Percentiles rank a stretch among this genome's conserved stretches.
Conservation (phyloP, 129 eudicot genomes). For the Artemisia argyi region DNA sequence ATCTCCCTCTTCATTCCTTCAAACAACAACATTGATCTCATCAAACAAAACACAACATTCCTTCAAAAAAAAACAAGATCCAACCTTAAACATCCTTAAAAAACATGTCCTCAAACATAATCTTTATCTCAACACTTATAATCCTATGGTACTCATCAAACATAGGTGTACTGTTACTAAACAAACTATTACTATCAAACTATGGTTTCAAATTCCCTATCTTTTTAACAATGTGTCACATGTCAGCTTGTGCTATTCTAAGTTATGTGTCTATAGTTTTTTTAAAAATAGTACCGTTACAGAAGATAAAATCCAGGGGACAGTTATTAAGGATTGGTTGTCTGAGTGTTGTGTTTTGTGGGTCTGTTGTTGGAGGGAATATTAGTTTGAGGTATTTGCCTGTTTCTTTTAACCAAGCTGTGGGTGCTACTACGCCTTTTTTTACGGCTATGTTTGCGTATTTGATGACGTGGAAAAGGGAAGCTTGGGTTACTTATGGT, state of each 20-base stretch:
- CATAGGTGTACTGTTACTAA: conserved; percentile 87
- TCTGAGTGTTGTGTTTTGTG: conserved; percentile 85
- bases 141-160: conserved; percentile 82
- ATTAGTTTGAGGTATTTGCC: conserved; percentile 72
- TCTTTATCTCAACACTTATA: conserved; percentile 64
- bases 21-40: neutral
- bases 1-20: neutral
- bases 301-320: conserved; percentile 79
- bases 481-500: conserved; percentile 83
- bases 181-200: conserved; percentile 75
- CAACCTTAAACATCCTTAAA: neutral
- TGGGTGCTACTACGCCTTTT: conserved; percentile 97
- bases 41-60: neutral
- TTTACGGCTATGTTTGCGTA: conserved; percentile 96
- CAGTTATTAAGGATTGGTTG: conserved; percentile 76
- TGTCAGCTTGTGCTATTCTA: conserved; percentile 88
- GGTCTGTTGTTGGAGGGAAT: conserved; percentile 93
- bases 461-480: conserved; percentile 75
- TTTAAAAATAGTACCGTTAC: conserved; percentile 69
- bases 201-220: conserved; percentile 87
- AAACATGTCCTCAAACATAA: conserved; percentile 19
- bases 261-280: conserved; percentile 81
- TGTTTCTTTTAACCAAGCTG: conserved; percentile 96
- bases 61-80: neutral
- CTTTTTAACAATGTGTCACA: conserved; percentile 93